Conservation (phyloP, 345 rosid genomes). For the Eucalyptus coolabah region DNA sequence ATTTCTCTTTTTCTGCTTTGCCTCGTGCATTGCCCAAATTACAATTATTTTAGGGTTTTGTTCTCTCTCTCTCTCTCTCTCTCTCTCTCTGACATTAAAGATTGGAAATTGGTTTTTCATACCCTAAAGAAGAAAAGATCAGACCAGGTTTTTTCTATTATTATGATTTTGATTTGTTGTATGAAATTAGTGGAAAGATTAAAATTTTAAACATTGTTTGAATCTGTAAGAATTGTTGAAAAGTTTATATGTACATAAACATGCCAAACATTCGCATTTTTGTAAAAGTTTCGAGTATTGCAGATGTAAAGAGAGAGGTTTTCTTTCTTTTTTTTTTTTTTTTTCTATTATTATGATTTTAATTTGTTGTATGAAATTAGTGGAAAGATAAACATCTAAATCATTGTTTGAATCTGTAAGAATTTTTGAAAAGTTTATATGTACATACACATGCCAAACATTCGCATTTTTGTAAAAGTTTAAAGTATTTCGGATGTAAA, state of each 20-base stretch:
- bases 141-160: background rate
- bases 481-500: background rate
- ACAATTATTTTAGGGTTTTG: background rate
- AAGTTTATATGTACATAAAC: background rate
- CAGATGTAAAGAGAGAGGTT: background rate
- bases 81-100: background rate
- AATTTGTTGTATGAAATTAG: background rate
- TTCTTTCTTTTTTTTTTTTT: too few relatives aligned
- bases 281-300: background rate
- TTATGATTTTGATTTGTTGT: background rate
- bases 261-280: background rate
- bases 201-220: background rate
- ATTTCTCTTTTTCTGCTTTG: background rate
- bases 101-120: background rate
- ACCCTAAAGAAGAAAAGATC: background rate
- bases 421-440: background rate
- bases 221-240: background rate
- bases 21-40: background rate
- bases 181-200: background rate
- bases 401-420: background rate
- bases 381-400: background rate
- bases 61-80: background rate
- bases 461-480: background rate
- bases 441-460: background rate
- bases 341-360: background rate